Evolutionary conservation across 495 filamentous ascomycete species (phyloP).

Genomic region (Talaromyces trachyspermus): DNA sequence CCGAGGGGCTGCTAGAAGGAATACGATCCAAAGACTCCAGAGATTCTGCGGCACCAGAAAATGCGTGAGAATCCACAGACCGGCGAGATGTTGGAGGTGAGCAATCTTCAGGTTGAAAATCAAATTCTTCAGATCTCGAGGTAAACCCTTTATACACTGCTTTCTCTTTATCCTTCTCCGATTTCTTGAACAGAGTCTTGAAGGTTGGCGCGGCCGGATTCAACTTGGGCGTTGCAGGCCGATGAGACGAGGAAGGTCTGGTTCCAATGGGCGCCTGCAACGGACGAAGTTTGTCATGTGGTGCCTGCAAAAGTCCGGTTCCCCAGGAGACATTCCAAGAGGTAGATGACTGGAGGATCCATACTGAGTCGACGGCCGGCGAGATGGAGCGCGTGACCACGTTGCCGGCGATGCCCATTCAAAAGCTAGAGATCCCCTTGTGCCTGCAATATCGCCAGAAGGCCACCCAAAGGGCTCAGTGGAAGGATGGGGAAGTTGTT

Average conservation of each 20-base stretch:
- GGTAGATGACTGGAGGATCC: constrained; percentile 49
- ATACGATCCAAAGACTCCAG: constrained; percentile 67
- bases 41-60: constrained; percentile 62
- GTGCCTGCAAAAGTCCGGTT: constrained; percentile 39
- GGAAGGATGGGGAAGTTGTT: constrained; percentile 64
- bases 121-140: constrained; percentile 21
- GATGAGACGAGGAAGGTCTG: constrained; percentile 45
- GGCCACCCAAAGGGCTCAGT: constrained; percentile 69
- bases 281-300: constrained; percentile 36
- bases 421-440: constrained; percentile 47
- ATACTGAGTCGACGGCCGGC: constrained; percentile 49
- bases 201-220: constrained; percentile 57
- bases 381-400: constrained; percentile 50
- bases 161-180: constrained; percentile 29
- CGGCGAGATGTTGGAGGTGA: constrained; percentile 52
- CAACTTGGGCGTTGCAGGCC: constrained; percentile 49
- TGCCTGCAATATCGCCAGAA: constrained; percentile 41
- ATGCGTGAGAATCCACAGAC: constrained; percentile 53
- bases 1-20: constrained; percentile 58
- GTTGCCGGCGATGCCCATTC: constrained; percentile 49
- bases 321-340: constrained; percentile 37
- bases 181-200: constrained; percentile 43
- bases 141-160: constrained; percentile 19
- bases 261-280: constrained; percentile 50
- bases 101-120: constrained; percentile 38